Base-by-base conservation (phyloP, 2,329 filamentous ascomycete species). In the Ophiostoma australiae region DNA sequence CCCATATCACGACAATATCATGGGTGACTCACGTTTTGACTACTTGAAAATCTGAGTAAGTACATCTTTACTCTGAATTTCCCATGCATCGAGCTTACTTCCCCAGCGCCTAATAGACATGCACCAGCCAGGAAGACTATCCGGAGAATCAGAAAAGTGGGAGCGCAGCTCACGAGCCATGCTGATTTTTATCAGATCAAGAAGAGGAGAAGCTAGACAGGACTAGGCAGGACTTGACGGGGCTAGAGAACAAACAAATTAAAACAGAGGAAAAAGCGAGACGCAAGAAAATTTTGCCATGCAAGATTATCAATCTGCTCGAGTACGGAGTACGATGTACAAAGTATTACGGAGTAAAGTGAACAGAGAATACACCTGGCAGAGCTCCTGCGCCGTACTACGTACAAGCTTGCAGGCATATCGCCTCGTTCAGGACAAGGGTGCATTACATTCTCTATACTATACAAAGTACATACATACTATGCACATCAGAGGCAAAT, bases 261-360 rank as follows among this genome's bases (percentile, higher is more conserved):
- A 41, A 8, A 67, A 20, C n/a, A 17, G n/a, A 67, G 39, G 2
- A 44, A 35, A 41, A 67, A 23, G 6, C n/a, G 23, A 48, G 13
- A 2, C 41, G 15, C 23, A 35, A 35, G n/a, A 41, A 67, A 67
- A 44, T 31, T 31, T 17, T 39, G 52, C 10, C 61, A 73, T 74
- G 73, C 73, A 72, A 73, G 73, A 74, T 74, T 73, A 74, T 74
- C 73, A 74, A 73, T 74, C 61, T 68, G 31, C 55, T 65, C 44
- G 65, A 31, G 35, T 11, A 23, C 4, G 20, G 11, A 58, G 52
- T 58, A 52, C 37, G 13, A 31, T 31, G 27, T 31, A 31, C 27
- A 31, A 35, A 55, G 63, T 23, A 37, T 1, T 31, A 31, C 27
- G 3, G 27, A 55, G 63, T 23, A 37, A 15, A 10, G n/a, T 37